Base-by-base conservation (phyloP, 805 yeast species). In the Schizosaccharomyces osmophilus region DNA sequence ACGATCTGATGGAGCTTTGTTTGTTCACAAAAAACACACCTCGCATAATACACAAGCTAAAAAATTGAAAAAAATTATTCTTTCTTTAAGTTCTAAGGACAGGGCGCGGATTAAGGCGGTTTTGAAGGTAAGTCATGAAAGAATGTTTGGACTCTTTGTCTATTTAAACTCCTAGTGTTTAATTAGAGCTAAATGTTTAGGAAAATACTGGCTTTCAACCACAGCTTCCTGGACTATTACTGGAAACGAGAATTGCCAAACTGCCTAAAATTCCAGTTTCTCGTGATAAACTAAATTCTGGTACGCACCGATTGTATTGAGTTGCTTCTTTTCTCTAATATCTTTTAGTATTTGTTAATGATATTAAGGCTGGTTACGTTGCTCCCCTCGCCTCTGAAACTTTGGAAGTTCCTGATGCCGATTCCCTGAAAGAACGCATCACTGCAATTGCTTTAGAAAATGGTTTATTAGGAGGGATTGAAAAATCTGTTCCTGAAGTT, bases 391-490 rank as follows among this genome's bases (percentile, higher is more conserved):
- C 90, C 1, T 75, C 85, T 0, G 95, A 90, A 65, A 75, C 80
- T 45, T 86, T 77, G 69, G 89, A 89, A 64, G 70, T 93, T 4
- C 97, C 97, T 0, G 97, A 90, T 65, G 75, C 77, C 51, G 88
- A 82, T 58, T 78, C 77, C 48, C 71, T 93, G 57, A 79, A 80
- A 61, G 73, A 82, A 13, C 77, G 88, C 61, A 82, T 93, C 77
- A 72, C 82, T 24, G 93, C 95, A 68, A 82, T 85, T 9, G 84
- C 93, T 65, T 77, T 96, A 67, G 97, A 93, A 68, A 82, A 87
- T 69, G 98, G 98, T 0, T 73, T 93, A 8, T 77, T 88, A 0
- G 95, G 95, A 0, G 80, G 82, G 17, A 76, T 90, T n/a, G 82
- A 81, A 57, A 78, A 82, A n/a, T 82, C 81, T 24, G 85, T 84